A percentile compares a stretch with the other conserved stretches of the same genome.
Evolutionary conservation across 345 rosid species (phyloP).

Genomic region (Euphorbia lathyris): DNA sequence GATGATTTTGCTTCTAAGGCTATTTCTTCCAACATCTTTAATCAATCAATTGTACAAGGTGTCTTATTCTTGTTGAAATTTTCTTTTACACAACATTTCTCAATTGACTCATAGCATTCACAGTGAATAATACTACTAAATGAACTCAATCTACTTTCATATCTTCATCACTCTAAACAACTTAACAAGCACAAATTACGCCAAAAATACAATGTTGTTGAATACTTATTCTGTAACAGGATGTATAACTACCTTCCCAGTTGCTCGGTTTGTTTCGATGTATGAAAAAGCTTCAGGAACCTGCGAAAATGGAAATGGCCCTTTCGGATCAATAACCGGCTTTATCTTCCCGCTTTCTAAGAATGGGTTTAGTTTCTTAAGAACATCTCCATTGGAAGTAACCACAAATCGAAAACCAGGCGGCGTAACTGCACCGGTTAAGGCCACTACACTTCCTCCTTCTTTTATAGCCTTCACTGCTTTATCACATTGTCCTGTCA

Average conservation of each 20-base stretch:
- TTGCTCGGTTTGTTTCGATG: conserved; percentile 77
- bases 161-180: no score
- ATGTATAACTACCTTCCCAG: conserved; percentile 69
- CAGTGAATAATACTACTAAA: no score
- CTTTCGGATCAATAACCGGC: conserved; percentile 80
- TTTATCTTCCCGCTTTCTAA: conserved; percentile 81
- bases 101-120: no score
- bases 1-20: no score
- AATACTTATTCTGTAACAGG: conserved; percentile 35
- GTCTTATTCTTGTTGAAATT: no score
- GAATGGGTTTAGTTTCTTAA: conserved; percentile 83
- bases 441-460: conserved; percentile 86
- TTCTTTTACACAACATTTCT: no score
- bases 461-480: conserved; percentile 73
- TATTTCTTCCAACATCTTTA: no score
- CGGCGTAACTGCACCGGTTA: conserved; percentile 87
- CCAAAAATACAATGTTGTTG: no score
- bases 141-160: no score
- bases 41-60: no score
- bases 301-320: conserved; percentile 67
- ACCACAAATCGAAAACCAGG: conserved; percentile 94
- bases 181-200: no score
- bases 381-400: conserved; percentile 67
- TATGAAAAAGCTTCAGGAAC: conserved; percentile 76
- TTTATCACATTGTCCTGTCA: conserved; percentile 81